Conservation (phyloP, 306 rosid genomes). For the Cicer cuneatum region DNA sequence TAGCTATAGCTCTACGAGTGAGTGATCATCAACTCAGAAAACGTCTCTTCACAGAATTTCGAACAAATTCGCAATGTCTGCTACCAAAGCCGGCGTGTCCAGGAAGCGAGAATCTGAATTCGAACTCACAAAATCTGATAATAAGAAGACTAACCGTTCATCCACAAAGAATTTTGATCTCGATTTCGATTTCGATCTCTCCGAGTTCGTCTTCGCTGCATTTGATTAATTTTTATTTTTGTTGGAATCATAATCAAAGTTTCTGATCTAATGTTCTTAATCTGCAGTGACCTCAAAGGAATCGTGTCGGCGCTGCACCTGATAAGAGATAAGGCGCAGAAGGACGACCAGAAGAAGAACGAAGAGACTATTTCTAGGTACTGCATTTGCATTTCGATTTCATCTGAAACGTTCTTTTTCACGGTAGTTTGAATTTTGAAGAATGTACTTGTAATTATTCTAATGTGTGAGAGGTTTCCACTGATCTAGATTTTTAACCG, state of each 20-base stretch:
- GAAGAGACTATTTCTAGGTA: conserved; percentile 95
- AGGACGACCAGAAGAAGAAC: conserved; percentile 93
- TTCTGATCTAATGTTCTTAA: neutral
- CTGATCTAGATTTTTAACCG: conserved; percentile 10
- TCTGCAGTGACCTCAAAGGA: conserved; percentile 80
- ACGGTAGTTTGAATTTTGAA: neutral
- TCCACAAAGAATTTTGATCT: conserved; percentile 48
- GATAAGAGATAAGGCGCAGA: conserved; percentile 82
- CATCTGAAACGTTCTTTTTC: conserved; percentile 25
- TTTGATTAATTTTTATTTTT: neutral
- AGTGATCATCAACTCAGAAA: neutral
- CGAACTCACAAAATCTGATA: conserved; percentile 52
- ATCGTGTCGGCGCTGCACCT: conserved; percentile 81
- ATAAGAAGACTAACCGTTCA: conserved; percentile 51
- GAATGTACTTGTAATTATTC: conserved; percentile 3
- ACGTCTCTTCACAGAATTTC: conserved; percentile 37
- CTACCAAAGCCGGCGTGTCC: conserved; percentile 53
- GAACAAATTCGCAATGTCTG: conserved; percentile 56
- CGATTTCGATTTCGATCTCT: conserved; percentile 72
- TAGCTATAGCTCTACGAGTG: neutral
- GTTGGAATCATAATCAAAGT: conserved; percentile 23
- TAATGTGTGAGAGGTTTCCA: conserved; percentile 9
- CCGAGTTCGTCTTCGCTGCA: conserved; percentile 56
- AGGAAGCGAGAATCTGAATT: conserved; percentile 64
- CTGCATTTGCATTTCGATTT: conserved; percentile 26